Percentiles rank a stretch among this genome's conserved stretches.
Conservation (phyloP, 768 basidiomycete genomes). For the Agaricus sinodeliciosus region DNA sequence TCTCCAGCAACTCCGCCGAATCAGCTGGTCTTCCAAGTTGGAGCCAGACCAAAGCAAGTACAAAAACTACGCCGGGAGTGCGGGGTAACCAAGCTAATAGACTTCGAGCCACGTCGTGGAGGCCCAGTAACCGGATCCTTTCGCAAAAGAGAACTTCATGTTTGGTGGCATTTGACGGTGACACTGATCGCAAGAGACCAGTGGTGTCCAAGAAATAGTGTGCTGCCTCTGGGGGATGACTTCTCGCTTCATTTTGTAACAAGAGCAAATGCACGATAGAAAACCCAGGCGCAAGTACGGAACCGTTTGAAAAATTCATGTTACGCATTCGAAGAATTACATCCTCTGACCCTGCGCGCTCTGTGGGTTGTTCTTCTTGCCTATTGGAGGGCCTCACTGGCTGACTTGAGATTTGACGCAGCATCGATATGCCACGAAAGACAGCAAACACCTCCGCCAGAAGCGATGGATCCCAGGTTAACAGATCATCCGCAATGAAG, state of each 20-base stretch:
- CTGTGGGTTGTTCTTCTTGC: conserved; percentile 7
- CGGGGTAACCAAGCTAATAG: conserved; percentile 74
- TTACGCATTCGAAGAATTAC: conserved; percentile 62
- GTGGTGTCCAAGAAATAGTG: conserved; percentile 66
- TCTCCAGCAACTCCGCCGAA: conserved; percentile 65
- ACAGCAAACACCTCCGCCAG: conserved; percentile 73
- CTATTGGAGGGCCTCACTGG: conserved; percentile 33
- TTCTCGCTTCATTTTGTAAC: conserved; percentile 39
- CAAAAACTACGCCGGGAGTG: conserved; percentile 69
- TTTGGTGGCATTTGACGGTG: conserved; percentile 60
- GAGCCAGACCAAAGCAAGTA: conserved; percentile 62
- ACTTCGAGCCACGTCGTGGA: conserved; percentile 53
- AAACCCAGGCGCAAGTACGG: conserved; percentile 42
- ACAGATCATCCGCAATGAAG: conserved; percentile 61
- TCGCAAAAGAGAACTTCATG: conserved; percentile 73
- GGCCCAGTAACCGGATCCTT: conserved; percentile 55
- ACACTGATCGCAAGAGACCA: conserved; percentile 61
- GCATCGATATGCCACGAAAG: conserved; percentile 70
- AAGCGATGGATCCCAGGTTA: conserved; percentile 55
- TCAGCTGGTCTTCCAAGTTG: conserved; percentile 65
- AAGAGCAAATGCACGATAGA: conserved; percentile 63
- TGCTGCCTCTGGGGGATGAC: conserved; percentile 50
- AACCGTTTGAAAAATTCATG: conserved; percentile 59
- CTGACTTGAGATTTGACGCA: conserved; percentile 54
- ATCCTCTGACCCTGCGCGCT: conserved; percentile 37